Conservation (phyloP, 139 green algal species). For the Chlamydomonas schloesseri region DNA sequence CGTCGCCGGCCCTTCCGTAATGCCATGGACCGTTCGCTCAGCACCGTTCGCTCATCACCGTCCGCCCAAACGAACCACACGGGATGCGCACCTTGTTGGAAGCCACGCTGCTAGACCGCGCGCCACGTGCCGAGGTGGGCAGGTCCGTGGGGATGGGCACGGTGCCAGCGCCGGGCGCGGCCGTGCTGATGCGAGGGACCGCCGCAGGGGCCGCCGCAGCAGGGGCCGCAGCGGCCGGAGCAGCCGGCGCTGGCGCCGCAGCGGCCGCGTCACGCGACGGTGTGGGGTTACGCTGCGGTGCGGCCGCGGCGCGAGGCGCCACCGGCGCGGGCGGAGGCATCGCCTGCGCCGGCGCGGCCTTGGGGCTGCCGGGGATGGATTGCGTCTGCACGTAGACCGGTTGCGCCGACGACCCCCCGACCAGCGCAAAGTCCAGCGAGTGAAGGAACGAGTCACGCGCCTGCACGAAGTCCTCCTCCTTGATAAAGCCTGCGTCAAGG, state of each 20-base stretch:
- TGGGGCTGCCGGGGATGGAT: constrained; percentile 22
- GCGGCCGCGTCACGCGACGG: neutral
- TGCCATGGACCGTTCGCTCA: too few relatives aligned
- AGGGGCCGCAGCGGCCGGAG: neutral
- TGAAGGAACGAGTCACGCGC: constrained; percentile 79
- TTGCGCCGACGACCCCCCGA: neutral
- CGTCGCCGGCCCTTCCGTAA: too few relatives aligned
- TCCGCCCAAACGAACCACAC: too few relatives aligned
- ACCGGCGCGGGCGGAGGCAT: constrained; percentile 14
- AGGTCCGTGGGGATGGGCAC: constrained; percentile 40
- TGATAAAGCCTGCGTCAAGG: constrained; percentile 83
- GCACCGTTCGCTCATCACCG: too few relatives aligned
- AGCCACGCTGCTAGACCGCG: neutral
- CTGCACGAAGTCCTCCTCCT: constrained; percentile 77
- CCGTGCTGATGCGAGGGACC: neutral
- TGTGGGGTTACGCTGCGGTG: neutral
- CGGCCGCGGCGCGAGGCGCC: neutral
- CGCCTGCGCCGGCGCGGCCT: neutral
- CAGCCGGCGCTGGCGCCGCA: neutral
- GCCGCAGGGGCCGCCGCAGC: neutral
- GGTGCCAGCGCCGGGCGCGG: neutral
- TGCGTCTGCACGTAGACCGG: neutral
- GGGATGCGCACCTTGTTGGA: neutral
- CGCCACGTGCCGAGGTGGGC: neutral
- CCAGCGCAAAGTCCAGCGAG: constrained; percentile 65